Conservation (phyloP, 345 rosid species). For the Eucalyptus sp. region DNA sequence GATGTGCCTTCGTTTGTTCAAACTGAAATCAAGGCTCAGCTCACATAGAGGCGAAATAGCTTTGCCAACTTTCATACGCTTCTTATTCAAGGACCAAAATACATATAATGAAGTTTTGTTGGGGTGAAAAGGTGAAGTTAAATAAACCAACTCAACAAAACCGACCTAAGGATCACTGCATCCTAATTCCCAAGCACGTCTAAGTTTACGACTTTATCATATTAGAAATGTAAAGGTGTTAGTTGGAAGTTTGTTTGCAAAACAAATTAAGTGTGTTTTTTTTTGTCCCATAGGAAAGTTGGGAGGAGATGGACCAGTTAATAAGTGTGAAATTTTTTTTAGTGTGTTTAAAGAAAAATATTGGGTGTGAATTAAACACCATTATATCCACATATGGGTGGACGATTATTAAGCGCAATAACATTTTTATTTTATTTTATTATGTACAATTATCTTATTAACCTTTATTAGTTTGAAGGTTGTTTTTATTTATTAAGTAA, state of each 20-base stretch:
- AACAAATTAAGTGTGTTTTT: too few species aligned
- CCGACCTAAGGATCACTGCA: accelerated
- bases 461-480: accelerated
- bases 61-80: neutral
- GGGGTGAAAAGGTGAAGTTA: too few species aligned
- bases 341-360: accelerated
- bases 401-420: too few species aligned
- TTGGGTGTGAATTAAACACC: accelerated
- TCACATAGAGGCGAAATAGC: neutral
- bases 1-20: neutral
- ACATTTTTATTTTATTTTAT: too few species aligned
- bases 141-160: neutral
- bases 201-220: neutral
- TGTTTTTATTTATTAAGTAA: too few species aligned
- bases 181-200: accelerated
- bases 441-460: accelerated
- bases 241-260: too few species aligned
- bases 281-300: accelerated
- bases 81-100: neutral
- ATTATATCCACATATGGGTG: too few species aligned
- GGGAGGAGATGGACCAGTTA: accelerated
- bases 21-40: neutral
- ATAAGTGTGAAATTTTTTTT: accelerated
- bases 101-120: neutral
- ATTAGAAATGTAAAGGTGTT: accelerated